These are phyloP conservation scores for Leishmania amazonensis DNA, from an alignment of 208 protist species.

Conservation along the genomic window DNA sequence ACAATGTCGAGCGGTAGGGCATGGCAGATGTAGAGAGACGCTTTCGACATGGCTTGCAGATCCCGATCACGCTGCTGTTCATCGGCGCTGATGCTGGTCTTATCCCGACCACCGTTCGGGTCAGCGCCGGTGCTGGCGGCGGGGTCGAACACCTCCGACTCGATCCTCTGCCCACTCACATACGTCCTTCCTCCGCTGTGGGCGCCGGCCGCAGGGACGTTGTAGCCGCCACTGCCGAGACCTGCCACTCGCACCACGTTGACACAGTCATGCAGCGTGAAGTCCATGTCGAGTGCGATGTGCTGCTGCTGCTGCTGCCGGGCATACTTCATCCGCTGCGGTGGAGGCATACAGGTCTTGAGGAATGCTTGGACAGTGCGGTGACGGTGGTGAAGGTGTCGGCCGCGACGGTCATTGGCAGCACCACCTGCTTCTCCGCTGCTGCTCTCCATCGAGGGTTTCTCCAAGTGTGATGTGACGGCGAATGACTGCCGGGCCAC, in stretches of 20 bases:
- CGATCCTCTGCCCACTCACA: constrained; percentile 9
- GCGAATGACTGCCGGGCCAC: constrained; percentile 4
- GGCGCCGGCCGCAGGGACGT: background rate
- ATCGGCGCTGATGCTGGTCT: background rate
- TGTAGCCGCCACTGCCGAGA: constrained; percentile 1
- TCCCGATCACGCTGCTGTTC: background rate
- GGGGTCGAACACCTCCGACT: constrained; percentile 8
- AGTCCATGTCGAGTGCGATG: constrained; percentile 25
- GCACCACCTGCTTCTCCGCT: background rate
- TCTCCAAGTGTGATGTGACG: constrained; percentile 2
- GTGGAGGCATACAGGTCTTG: background rate
- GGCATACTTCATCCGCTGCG: constrained; percentile 22
- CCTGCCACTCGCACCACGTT: background rate
- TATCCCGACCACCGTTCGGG: background rate
- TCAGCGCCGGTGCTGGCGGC: constrained; percentile 4
- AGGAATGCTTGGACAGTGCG: background rate
- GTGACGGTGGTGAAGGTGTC: background rate
- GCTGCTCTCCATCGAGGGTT: background rate
- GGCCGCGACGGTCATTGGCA: background rate
- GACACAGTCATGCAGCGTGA: constrained; percentile 21
- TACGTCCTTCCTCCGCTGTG: constrained; percentile 6
- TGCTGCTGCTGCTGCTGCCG: constrained; percentile 26
- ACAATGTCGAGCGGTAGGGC: constrained; percentile 64
- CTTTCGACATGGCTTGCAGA: constrained; percentile 17
- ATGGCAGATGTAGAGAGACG: constrained; percentile 36